Evolutionary conservation across 352 stramenopile genomes (phyloP), one percentile per base, ranked within the genome.

Genomic region (Phytophthora cryptogea): DNA sequence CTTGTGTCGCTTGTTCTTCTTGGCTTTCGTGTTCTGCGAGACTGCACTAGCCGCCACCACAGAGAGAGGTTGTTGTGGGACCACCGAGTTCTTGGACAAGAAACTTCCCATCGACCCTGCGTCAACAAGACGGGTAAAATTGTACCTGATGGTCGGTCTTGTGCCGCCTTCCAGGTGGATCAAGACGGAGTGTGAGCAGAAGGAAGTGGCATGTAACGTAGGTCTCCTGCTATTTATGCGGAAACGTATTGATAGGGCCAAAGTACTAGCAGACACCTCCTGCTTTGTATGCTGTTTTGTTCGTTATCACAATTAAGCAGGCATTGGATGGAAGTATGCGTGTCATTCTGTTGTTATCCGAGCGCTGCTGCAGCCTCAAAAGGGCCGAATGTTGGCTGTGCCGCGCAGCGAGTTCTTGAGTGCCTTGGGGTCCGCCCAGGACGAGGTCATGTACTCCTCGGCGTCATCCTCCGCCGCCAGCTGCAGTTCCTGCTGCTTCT

Each of bases 361-460:
- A 23, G 20, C 20, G 27, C 30, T 42, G 9, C 13, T 17, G 37
- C 7, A 4, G 26, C 27, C 16, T 32, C 42, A 94, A 61, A 94
- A 94, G 31, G 82, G 83, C 14, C 82, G 82, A 47, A 98, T 88
- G 58, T 83, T 86, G 47, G 68, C 80, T 26, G 93, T 97, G 14
- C 94, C 94, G 6, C 92, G 87, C n/a, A 98, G 74, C 33, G 77
- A 82, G 40, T 95, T 95, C 72, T 98, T 97, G 55, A 99, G 87
- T 49, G 91, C 85, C 61, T 92, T 96, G 1, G 95, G 88, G 75
- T 99, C 92, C 1, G 96, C 95, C 96, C 96, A 99, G 32, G 83
- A 70, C 20, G 87, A 96, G 54, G 87, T 76, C 64, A 98, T 89
- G 72, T 98, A 99, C 57, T 98, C 95, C 63, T 99, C 95, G 16